Conservation (phyloP, 2,329 filamentous ascomycete genomes). For the Aspergillus puulaauensis region DNA sequence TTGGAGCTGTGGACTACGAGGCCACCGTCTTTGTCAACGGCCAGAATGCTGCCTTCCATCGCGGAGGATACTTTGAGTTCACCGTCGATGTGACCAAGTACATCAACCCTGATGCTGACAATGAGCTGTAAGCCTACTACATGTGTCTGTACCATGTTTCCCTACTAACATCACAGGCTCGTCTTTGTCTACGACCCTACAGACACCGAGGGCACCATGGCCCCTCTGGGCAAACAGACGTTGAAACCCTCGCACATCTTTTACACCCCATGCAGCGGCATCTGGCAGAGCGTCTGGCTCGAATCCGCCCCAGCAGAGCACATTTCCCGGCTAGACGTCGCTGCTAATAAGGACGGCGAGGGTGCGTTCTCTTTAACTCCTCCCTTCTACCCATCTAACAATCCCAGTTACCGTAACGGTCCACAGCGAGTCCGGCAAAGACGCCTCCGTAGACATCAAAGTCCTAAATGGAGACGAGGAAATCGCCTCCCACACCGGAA, state of each 20-base stretch:
- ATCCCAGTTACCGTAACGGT: constrained; percentile 56
- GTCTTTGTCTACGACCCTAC: constrained; percentile 70
- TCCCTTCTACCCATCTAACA: background rate
- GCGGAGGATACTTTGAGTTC: constrained; percentile 64
- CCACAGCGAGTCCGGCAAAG: constrained; percentile 44
- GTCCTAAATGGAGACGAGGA: constrained; percentile 39
- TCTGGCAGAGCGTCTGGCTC: constrained; percentile 74
- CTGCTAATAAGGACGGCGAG: constrained; percentile 56
- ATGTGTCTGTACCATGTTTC: no score
- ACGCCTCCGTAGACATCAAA: constrained; percentile 38
- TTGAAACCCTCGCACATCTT: constrained; percentile 58
- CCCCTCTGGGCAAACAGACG: constrained; percentile 67
- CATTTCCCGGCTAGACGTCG: constrained; percentile 60
- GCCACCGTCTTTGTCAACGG: constrained; percentile 60
- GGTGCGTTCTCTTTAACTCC: constrained; percentile 34
- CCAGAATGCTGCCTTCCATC: constrained; percentile 51
- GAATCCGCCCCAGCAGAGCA: constrained; percentile 60
- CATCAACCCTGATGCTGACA: constrained; percentile 44
- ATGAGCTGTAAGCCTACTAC: constrained; percentile 51
- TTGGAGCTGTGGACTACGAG: constrained; percentile 54
- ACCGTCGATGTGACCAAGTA: constrained; percentile 57
- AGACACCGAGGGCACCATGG: constrained; percentile 54
- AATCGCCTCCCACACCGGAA: constrained; percentile 47
- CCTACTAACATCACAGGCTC: constrained; percentile 41
- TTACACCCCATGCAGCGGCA: constrained; percentile 70